Percentiles rank a stretch among this genome's conserved stretches.
Conservation (phyloP, 148 eudicot species). For the Suaeda aralocaspica region DNA sequence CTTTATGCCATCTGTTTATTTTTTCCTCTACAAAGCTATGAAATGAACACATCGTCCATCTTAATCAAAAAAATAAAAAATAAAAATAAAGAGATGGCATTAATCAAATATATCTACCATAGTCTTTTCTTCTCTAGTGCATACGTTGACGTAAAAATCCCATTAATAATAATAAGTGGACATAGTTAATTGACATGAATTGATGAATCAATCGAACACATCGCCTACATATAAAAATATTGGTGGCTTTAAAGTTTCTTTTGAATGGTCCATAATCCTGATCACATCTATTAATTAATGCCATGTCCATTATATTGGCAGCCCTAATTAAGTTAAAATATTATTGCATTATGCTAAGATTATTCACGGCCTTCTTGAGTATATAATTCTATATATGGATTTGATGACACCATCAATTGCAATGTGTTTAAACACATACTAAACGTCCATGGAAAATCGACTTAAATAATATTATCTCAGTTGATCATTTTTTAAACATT, state of each 20-base stretch:
- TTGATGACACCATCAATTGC: background rate
- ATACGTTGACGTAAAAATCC: too few species aligned
- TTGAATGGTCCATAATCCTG: background rate
- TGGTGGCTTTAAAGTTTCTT: background rate
- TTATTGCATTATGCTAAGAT: background rate
- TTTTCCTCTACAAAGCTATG: too few species aligned
- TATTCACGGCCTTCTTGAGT: slow-evolving; percentile 14
- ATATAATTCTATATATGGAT: background rate
- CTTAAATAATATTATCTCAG: too few species aligned
- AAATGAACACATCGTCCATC: too few species aligned
- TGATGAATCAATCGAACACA: slow-evolving; percentile 5
- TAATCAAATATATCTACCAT: too few species aligned
- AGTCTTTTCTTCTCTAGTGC: too few species aligned
- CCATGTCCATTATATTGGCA: background rate
- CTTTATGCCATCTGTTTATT: too few species aligned
- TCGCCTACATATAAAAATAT: background rate
- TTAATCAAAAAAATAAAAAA: too few species aligned
- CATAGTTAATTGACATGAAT: background rate
- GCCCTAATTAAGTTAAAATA: too few species aligned
- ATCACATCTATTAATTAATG: background rate
- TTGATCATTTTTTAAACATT: too few species aligned
- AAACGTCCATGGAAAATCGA: too few species aligned
- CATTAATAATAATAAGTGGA: background rate
- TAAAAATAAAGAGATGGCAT: too few species aligned
- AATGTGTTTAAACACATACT: background rate